Percentiles rank a stretch among this genome's conserved stretches.
Conservation (phyloP, 1,284 basidiomycete genomes). For the Cystobasidium slooffiae region DNA sequence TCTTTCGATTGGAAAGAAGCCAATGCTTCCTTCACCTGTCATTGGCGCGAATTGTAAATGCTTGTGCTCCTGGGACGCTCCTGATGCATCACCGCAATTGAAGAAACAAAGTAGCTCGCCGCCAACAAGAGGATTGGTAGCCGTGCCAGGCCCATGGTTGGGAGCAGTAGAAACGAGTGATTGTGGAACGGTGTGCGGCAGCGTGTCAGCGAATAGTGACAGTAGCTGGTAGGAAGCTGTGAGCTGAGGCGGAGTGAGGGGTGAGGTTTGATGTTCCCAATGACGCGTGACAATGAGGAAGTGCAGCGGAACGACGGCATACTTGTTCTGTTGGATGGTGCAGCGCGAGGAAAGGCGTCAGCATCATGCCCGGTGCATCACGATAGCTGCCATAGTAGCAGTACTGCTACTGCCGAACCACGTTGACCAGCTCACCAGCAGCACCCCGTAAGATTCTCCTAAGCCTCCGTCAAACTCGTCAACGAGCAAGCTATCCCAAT, state of each 20-base stretch:
- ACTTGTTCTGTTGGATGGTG: slow-evolving; percentile 50
- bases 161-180: not conserved
- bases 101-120: slow-evolving; percentile 41
- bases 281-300: slow-evolving; percentile 53
- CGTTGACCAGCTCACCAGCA: slow-evolving; percentile 24
- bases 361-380: not conserved
- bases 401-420: not conserved
- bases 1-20: slow-evolving; percentile 28
- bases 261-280: slow-evolving; percentile 50
- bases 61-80: slow-evolving; percentile 41
- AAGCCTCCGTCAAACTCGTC: slow-evolving; percentile 36
- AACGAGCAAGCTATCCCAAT: slow-evolving; percentile 38
- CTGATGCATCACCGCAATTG: slow-evolving; percentile 40
- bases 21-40: slow-evolving; percentile 33
- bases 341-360: not conserved
- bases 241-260: slow-evolving; percentile 50
- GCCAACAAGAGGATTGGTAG: slow-evolving; percentile 26
- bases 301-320: slow-evolving; percentile 52
- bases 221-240: slow-evolving; percentile 46
- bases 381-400: not conserved
- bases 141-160: not conserved
- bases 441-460: slow-evolving; percentile 33
- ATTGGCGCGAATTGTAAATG: slow-evolving; percentile 41
- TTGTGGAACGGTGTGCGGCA: slow-evolving; percentile 1
- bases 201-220: slow-evolving; percentile 9